A percentile compares a stretch with the other conserved stretches of the same genome.
Conservation (phyloP, 306 rosid species). For the Lotus japonicus region DNA sequence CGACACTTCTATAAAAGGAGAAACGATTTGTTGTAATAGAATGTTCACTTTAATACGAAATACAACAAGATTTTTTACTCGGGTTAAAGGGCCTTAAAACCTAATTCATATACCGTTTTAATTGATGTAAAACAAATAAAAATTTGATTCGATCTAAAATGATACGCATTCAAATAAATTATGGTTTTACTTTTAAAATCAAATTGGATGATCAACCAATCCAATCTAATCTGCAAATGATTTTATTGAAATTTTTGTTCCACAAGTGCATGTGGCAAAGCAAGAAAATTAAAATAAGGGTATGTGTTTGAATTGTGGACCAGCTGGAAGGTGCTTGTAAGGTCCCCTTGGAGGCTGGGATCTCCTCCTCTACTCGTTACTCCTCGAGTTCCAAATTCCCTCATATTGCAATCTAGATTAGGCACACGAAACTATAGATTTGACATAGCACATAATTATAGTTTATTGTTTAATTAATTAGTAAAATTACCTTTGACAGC, state of each 20-base stretch:
- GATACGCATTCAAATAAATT: no score
- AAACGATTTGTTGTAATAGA: no score
- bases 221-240: no score
- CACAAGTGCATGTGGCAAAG: background rate
- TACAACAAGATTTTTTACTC: no score
- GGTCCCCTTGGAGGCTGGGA: conserved; percentile 15
- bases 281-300: background rate
- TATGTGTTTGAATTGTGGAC: background rate
- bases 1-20: no score
- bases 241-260: background rate
- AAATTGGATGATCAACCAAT: no score
- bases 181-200: no score
- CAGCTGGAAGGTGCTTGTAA: conserved; percentile 24
- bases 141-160: no score
- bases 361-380: conserved; percentile 20
- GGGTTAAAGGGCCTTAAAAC: no score
- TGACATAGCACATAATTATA: conserved; percentile 20
- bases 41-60: no score
- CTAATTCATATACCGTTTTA: no score
- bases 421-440: conserved; percentile 22
- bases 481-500: conserved; percentile 5
- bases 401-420: conserved; percentile 20
- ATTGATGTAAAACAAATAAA: no score
- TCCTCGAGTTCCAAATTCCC: conserved; percentile 38
- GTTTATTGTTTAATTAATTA: conserved; percentile 15